These are phyloP conservation scores for Micromonas pusilla DNA, from an alignment of 139 green algal species.

Conservation along the genomic window DNA sequence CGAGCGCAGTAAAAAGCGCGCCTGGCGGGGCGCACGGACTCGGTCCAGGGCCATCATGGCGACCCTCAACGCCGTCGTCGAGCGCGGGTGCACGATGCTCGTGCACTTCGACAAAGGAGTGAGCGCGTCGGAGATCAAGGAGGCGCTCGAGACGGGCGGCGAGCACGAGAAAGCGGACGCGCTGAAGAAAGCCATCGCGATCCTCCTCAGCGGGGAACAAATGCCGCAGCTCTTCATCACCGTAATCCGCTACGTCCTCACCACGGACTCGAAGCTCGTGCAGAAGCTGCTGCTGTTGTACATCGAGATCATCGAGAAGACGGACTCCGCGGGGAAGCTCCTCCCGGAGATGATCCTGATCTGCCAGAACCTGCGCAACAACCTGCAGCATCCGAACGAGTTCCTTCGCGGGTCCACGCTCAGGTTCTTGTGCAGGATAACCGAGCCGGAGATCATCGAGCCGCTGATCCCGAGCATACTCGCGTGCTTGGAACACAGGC, in stretches of 20 bases:
- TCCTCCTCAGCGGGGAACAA: slow-evolving; percentile 90
- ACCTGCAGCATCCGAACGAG: slow-evolving; percentile 99
- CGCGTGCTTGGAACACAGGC: slow-evolving; percentile 90
- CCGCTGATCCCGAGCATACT: slow-evolving; percentile 89
- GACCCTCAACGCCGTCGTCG: slow-evolving; percentile 38
- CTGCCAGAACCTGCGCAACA: slow-evolving; percentile 99
- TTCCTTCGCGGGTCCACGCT: slow-evolving; percentile 93
- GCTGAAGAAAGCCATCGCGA: slow-evolving; percentile 91
- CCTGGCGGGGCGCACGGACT: no score
- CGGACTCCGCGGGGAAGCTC: slow-evolving; percentile 84
- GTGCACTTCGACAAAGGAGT: slow-evolving; percentile 77
- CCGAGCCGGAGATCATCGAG: slow-evolving; percentile 95
- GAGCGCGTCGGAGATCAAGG: slow-evolving; percentile 79
- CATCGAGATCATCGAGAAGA: slow-evolving; percentile 99
- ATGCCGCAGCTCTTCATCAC: slow-evolving; percentile 97
- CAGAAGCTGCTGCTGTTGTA: slow-evolving; percentile 98
- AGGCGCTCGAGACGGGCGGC: slow-evolving; percentile 83
- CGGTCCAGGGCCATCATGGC: no score
- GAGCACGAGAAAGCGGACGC: slow-evolving; percentile 70
- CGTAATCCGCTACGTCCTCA: slow-evolving; percentile 97
- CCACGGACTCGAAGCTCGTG: slow-evolving; percentile 92
- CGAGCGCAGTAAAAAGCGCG: no score
- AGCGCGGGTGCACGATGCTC: slow-evolving; percentile 87
- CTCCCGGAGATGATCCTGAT: slow-evolving; percentile 99
- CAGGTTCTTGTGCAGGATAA: slow-evolving; percentile 91